phyloP scores from a whole-genome alignment of 2,329 filamentous ascomycete genomes.

The Polychaeton citri region DNA sequence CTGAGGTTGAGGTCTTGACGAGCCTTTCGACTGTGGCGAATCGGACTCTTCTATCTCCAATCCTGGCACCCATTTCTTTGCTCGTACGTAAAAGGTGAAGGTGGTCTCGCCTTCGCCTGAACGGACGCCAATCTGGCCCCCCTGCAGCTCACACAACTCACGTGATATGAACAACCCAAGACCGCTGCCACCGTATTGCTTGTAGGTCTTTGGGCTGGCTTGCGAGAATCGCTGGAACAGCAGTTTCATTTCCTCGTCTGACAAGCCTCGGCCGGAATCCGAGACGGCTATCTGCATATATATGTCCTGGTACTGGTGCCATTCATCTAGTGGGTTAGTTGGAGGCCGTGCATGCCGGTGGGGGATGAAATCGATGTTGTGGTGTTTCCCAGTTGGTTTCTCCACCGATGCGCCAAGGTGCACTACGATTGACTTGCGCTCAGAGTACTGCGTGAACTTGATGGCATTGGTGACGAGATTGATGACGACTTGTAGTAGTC shows the following conservation, averaged over 20 bases:
- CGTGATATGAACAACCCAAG: slow-evolving; percentile 56
- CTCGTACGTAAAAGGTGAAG: slow-evolving; percentile 53
- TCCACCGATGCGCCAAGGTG: slow-evolving; percentile 22
- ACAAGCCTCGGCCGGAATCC: slow-evolving; percentile 24
- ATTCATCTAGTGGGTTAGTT: slow-evolving; percentile 14
- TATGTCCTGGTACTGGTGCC: slow-evolving; percentile 22
- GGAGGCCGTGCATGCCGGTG: slow-evolving; percentile 10
- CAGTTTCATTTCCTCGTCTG: slow-evolving; percentile 21
- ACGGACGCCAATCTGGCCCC: slow-evolving; percentile 51
- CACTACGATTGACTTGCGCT: slow-evolving; percentile 24
- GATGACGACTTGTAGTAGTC: slow-evolving; percentile 30
- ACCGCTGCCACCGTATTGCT: slow-evolving; percentile 55
- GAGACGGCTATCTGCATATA: slow-evolving; percentile 23
- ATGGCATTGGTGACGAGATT: slow-evolving; percentile 34
- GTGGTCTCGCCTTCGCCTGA: slow-evolving; percentile 45
- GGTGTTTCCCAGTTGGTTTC: slow-evolving; percentile 19
- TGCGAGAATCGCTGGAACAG: slow-evolving; percentile 58
- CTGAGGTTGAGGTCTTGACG: neutral
- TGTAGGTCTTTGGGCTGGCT: slow-evolving; percentile 50
- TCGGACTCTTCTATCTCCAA: slow-evolving; percentile 1
- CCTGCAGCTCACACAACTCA: slow-evolving; percentile 54
- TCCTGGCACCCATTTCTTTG: slow-evolving; percentile 15
- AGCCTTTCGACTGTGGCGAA: neutral
- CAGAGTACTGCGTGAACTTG: slow-evolving; percentile 30
- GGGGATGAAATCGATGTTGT: slow-evolving; percentile 22